Base-by-base conservation (phyloP, 148 eudicot genomes). In the Vaccinium darrowii region DNA sequence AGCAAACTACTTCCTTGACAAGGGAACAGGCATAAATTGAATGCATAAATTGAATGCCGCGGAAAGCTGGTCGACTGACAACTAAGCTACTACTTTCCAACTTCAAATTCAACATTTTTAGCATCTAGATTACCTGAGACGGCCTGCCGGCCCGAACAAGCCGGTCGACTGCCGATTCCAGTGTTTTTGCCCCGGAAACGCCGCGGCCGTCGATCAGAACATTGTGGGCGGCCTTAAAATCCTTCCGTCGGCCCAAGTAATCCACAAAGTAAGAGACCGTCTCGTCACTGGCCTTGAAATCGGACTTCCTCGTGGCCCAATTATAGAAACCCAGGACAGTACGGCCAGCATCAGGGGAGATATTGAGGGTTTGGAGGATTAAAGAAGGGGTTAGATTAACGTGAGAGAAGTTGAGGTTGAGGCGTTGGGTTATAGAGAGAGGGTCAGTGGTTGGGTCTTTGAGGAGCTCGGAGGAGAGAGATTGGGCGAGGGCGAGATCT, bases 191-290 rank as follows among this genome's bases (percentile, higher is more conserved):
- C 27, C 92, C 92, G n/a, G 88, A 81, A 0, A 92, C 85, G 67
- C 36, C 93, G 15, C 86, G 89, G 19, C 92, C 91, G 63, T 78
- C 81, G 57, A 86, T 79, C 73, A 95, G 90, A 25, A 95, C 60
- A 43, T 91, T 92, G 74, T 90, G 86, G 76, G 89, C 54, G 1
- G 93, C 90, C 89, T 95, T 95, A 54, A 95, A 95, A 88, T 95
- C 98, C 52, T 92, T 93, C 74, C 93, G 88, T 19, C 98, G 91
- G 56, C 98, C 98, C 36, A 94, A 95, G 79, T 90, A 94, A 80
- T 91, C 87, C 23, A 94, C 86, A 39, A 95, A 95, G 81, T 84
- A 84, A 0, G 94, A 90, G 15, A 86, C 58, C 25, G 90, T 84
- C 89, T 94, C 92, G 69, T 94, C 98, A 16, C 58, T 80, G 14